Base-by-base conservation (phyloP, 257 asterid genomes). In the Osmanthus fragrans region DNA sequence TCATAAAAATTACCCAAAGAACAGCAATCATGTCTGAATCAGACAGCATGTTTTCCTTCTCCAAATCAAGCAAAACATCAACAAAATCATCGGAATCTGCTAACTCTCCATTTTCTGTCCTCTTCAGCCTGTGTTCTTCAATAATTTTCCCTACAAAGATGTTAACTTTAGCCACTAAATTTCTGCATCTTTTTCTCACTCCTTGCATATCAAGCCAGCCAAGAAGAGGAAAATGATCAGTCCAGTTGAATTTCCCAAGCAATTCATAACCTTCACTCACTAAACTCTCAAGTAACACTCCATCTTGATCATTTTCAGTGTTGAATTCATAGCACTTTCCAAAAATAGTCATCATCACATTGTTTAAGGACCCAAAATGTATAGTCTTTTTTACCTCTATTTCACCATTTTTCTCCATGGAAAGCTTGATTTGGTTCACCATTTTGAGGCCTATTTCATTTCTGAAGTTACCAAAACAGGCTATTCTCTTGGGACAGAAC, bases 1-100 rank as follows among this genome's bases (percentile, higher is more conserved):
- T 42, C 49, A 56, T n/a, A 40, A 11, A 32, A 84, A 58, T 67
- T 92, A 94, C 97, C 98, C 98, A 94, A 19, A 94, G 86, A 77
- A 94, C 92, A 32, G 97, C 97, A 82, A 90, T 82, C 93, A 90
- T 89, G 73, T 94, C 98, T 1, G 92, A 84, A 67, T 89, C 91
- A 34, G 79, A 84, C 4, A 94, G 90, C 47, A 69, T 78, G 71
- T 85, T 84, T 73, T 88, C 95, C 75, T 86, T 82, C 84, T 87
- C 94, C 85, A 93, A 64, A 79, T 87, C 91, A 73, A 93, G 93
- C 83, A 93, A 83, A 1, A 93, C 95, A 86, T 91, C 90, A 58
- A 91, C 94, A 67, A 94, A 92, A 70, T 90, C 98, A 10, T 72
- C 88, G 49, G 1, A 68, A 36, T 64, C 49, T 29, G 9, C 18